Evolutionary conservation across 495 filamentous ascomycete genomes (phyloP).

Genomic region (Trypethelium eluteriae): DNA sequence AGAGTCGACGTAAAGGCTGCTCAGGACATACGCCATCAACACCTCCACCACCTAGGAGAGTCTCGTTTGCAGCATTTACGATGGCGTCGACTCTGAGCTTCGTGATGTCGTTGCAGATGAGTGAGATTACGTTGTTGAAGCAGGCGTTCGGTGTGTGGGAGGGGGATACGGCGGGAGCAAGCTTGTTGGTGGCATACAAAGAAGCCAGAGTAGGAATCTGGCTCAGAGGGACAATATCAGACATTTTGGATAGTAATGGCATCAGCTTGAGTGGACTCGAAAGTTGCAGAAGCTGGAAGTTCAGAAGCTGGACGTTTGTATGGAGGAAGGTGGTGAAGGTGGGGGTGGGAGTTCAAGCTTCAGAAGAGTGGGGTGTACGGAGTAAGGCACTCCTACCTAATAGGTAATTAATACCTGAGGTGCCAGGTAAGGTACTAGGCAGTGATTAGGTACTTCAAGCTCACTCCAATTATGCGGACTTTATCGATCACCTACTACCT

Average conservation of each 20-base stretch:
- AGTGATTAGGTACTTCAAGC: too few relatives aligned
- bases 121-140: conserved; percentile 64
- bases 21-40: conserved; percentile 41
- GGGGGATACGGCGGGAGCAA: conserved; percentile 30
- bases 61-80: conserved; percentile 84
- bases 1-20: background rate
- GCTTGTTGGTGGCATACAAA: conserved; percentile 19
- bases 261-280: background rate
- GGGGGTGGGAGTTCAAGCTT: too few relatives aligned
- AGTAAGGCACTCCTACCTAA: too few relatives aligned
- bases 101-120: conserved; percentile 77
- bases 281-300: background rate
- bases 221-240: conserved; percentile 1
- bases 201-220: conserved; percentile 24
- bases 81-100: conserved; percentile 71
- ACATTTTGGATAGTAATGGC: background rate
- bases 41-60: conserved; percentile 74
- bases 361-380: too few relatives aligned
- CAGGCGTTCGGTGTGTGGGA: conserved; percentile 32
- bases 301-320: background rate
- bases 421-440: too few relatives aligned
- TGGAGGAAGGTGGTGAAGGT: background rate
- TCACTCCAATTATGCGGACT: too few relatives aligned
- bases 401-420: too few relatives aligned
- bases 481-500: background rate